phyloP scores from a whole-genome alignment of 192 early-diverging fungal genomes.

The Kappamyces sp. region DNA sequence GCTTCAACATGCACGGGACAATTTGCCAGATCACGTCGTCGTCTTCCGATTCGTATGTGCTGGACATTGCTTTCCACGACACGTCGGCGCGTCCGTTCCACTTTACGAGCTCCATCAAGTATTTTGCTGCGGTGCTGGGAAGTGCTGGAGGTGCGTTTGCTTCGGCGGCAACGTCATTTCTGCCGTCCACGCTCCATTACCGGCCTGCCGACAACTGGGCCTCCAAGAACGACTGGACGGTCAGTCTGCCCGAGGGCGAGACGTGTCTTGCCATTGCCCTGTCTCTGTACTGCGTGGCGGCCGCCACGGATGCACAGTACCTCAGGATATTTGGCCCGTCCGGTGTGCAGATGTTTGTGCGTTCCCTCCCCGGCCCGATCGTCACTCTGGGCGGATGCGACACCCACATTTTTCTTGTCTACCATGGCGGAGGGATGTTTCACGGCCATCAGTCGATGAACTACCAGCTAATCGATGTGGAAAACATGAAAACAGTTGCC shows the following conservation, averaged over 20 bases:
- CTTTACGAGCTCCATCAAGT: conserved; percentile 75
- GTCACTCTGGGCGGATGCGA: conserved; percentile 35
- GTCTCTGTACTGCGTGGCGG: conserved; percentile 60
- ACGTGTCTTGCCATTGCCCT: conserved; percentile 68
- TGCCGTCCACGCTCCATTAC: conserved; percentile 63
- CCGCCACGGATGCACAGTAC: conserved; percentile 66
- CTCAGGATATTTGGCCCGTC: conserved; percentile 72
- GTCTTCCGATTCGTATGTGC: conserved; percentile 50
- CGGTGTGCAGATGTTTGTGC: conserved; percentile 73
- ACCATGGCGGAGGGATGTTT: conserved; percentile 41
- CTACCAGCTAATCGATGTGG: conserved; percentile 63
- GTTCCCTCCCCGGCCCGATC: conserved; percentile 50
- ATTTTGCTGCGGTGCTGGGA: conserved; percentile 68
- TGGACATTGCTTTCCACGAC: conserved; percentile 89
- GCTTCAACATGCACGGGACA: conserved; percentile 80
- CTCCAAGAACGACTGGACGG: conserved; percentile 69
- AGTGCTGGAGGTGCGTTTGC: conserved; percentile 72
- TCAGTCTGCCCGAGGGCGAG: conserved; percentile 62
- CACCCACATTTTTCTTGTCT: conserved; percentile 39
- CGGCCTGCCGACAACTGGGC: conserved; percentile 67
- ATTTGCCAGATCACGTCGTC: conserved; percentile 64
- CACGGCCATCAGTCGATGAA: conserved; percentile 46
- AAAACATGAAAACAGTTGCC: conserved; percentile 41
- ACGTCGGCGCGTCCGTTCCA: conserved; percentile 71
- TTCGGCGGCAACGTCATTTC: conserved; percentile 35